Percentiles rank a stretch among this genome's conserved stretches.
phyloP scores from a whole-genome alignment of 768 basidiomycete genomes.

The Cantharellus cinnabarinus region DNA sequence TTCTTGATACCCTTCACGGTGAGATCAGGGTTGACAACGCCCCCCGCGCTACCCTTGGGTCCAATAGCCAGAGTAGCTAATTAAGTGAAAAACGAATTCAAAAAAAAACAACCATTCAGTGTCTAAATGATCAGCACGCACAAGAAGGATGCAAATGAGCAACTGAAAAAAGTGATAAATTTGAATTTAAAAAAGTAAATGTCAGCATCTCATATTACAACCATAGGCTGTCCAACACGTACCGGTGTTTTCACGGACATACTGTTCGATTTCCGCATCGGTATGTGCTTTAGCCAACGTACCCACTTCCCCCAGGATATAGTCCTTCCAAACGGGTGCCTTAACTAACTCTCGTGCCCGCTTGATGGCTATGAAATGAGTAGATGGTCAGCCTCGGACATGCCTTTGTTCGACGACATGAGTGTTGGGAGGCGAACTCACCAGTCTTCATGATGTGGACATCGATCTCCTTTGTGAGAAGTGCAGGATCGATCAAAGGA shows the following conservation, averaged over 20 bases:
- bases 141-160: neutral
- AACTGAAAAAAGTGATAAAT: too few species aligned
- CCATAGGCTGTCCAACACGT: too few species aligned
- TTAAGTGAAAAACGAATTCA: too few species aligned
- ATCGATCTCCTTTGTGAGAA: neutral
- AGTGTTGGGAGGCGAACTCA: neutral
- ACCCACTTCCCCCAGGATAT: neutral
- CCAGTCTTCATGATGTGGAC: neutral
- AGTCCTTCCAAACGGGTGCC: neutral
- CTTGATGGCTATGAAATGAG: neutral
- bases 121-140: too few species aligned
- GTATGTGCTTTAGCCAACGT: neutral
- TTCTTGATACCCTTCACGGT: slow-evolving; percentile 24
- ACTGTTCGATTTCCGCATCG: neutral
- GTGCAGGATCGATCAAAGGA: neutral
- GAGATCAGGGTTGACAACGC: slow-evolving; percentile 26
- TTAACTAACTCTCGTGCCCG: neutral
- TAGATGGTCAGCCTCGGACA: neutral
- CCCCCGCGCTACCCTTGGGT: slow-evolving; percentile 9
- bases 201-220: too few species aligned
- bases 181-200: too few species aligned
- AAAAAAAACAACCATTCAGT: too few species aligned
- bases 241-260: neutral
- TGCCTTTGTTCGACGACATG: neutral
- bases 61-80: neutral